Percentiles rank a stretch among this genome's conserved stretches.
Evolutionary conservation across 1,139 yeast genomes (phyloP).

Genomic region (Pichia norvegensis): DNA sequence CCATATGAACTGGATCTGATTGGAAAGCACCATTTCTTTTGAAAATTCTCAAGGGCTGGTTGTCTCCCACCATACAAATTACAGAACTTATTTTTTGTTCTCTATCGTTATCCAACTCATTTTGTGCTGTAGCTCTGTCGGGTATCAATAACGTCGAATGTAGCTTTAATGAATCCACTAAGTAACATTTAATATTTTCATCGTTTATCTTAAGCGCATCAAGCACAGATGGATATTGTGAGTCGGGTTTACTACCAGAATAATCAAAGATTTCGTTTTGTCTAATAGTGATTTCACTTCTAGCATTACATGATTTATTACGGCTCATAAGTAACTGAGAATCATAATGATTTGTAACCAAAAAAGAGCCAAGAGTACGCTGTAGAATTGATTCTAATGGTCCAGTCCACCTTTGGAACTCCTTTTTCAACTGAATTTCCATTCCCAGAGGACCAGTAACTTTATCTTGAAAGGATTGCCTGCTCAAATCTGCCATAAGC

Average conservation of each 20-base stretch:
- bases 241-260: slow-evolving; percentile 31
- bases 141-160: slow-evolving; percentile 53
- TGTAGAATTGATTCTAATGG: slow-evolving; percentile 50
- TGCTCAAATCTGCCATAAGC: slow-evolving; percentile 35
- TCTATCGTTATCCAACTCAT: slow-evolving; percentile 30
- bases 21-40: slow-evolving; percentile 36
- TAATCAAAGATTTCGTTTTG: slow-evolving; percentile 51
- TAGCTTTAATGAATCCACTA: slow-evolving; percentile 58
- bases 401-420: slow-evolving; percentile 51
- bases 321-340: slow-evolving; percentile 40
- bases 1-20: slow-evolving; percentile 50
- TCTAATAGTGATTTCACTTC: slow-evolving; percentile 44
- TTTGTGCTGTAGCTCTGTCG: slow-evolving; percentile 45
- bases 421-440: slow-evolving; percentile 48
- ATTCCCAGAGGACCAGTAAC: slow-evolving; percentile 73
- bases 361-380: slow-evolving; percentile 50
- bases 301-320: slow-evolving; percentile 31
- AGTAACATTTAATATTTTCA: slow-evolving; percentile 47
- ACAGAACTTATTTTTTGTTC: slow-evolving; percentile 41
- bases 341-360: slow-evolving; percentile 62
- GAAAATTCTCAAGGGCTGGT: slow-evolving; percentile 33
- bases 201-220: slow-evolving; percentile 54
- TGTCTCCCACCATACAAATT: slow-evolving; percentile 33
- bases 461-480: slow-evolving; percentile 20
- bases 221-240: slow-evolving; percentile 37